Base-by-base conservation (phyloP, 2,329 filamentous ascomycete genomes). In the Pseudocercospora pini-densiflorae region DNA sequence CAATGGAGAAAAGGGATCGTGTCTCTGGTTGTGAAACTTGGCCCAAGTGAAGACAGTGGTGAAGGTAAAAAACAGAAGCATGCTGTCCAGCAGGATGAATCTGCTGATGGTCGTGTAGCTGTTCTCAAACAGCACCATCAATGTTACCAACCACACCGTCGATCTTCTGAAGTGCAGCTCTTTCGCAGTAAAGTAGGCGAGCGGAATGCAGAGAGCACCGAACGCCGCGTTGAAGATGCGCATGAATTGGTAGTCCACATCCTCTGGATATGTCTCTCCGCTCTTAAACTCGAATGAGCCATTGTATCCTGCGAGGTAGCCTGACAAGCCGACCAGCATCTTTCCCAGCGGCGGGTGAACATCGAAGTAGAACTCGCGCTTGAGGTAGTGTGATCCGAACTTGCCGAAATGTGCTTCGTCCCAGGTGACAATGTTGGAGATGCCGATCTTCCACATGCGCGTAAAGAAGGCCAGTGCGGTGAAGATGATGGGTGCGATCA, bases 271-370 rank as follows among this genome's bases (percentile, higher is more conserved):
- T 62, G 88, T 93, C 77, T 98, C 95, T 78, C 95, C 95, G 62
- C 94, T 98, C 82, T 99, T 99, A 87, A 99, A 99, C 78, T 99
- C 95, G 81, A 99, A 99, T 3, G 94, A 96, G 65, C 95, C 95
- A 84, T 99, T 99, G 85, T 99, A 99, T 72, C 94, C 94, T 72
- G 94, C 96, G 68, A 99, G 86, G 77, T 96, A 97, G 78, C 95
- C 95, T 6, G 95, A 98, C 60, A 99, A 87, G 69, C 95, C 95
- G 74, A 99, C 94, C 64, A 99, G 89, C 89, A 99, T 98, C 85
- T 99, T 99, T 78, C 95, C 95, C 68, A 99, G 89, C 62, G 95
- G 95, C 71, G 95, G 95, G 81, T 97, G 92, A 65, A 96, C 91
- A 85, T 97, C 92, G 83, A 99, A 99, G 87, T 99, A 99, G 85